phyloP scores from a whole-genome alignment of 2,329 filamentous ascomycete species.

The Sporothrix protearum region DNA sequence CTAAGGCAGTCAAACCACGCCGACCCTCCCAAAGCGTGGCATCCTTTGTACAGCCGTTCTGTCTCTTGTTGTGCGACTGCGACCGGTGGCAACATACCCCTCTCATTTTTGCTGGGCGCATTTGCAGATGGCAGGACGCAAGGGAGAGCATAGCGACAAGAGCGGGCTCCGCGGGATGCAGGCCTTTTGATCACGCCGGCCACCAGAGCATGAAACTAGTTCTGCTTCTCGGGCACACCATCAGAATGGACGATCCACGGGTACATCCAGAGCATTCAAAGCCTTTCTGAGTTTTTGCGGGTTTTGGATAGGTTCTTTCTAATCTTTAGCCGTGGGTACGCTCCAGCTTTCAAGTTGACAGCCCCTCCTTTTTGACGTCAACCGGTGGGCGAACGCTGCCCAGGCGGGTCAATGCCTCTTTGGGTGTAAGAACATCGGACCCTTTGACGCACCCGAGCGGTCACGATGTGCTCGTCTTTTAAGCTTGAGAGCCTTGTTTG shows the following conservation, averaged over 20 bases:
- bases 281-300: not conserved
- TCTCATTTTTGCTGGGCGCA: not conserved
- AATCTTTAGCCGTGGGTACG: not conserved
- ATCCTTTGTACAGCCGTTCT: not conserved
- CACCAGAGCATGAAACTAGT: not conserved
- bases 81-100: not conserved
- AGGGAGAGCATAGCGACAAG: not conserved
- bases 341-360: not conserved
- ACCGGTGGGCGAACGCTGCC: not conserved
- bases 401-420: not conserved
- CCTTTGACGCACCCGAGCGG: not conserved
- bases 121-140: slow-evolving; percentile 1
- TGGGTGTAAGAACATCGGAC: not conserved
- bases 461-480: not conserved
- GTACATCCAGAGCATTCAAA: not conserved
- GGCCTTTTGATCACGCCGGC: not conserved
- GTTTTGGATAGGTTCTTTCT: not conserved
- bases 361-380: not conserved
- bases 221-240: not conserved
- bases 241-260: not conserved
- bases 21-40: not conserved
- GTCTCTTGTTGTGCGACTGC: not conserved
- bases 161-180: not conserved
- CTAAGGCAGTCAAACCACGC: not conserved
- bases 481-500: not conserved